Base-by-base conservation (phyloP, 192 early-diverging fungal genomes). In the Rhizoclosmatium globosum region DNA sequence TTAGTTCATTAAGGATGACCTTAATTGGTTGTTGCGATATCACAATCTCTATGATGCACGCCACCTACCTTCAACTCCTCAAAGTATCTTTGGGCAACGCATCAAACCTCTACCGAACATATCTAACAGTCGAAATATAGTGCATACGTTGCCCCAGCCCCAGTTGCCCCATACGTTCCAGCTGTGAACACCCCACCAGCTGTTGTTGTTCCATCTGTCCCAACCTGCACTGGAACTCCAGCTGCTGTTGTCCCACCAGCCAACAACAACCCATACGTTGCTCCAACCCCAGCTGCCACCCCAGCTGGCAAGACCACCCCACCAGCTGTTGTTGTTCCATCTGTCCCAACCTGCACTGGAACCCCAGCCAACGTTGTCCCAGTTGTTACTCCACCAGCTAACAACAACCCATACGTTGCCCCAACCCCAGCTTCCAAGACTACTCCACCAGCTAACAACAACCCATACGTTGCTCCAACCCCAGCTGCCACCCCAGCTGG, bases 231-330 rank as follows among this genome's bases (percentile, higher is more conserved):
- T 31, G n/a, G 19, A 3, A 47, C 68, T 17, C 68, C 68, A 21
- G n/a, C 68, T 19, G 68, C 68, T 3, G 47, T n/a, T 13, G 21
- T n/a, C 56, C 68, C 38, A 47, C 19, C 2, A 19, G 17, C 2
- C 47, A 15, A 17, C 9, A 41, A 41, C 68, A 41, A n/a, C 44
- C 68, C 38, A 11, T 57, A 57, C 56, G 13, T n/a, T 57, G 56
- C 43, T 3, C 68, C 68, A 47, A 69, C 68, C 47, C 46, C 68
- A n/a, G n/a, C n/a, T n/a, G n/a, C n/a, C n/a, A n/a, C n/a, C n/a
- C n/a, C n/a, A 41, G 38, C 46, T 17, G 17, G 19, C 0, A 39
- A 15, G n/a, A 13, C 64, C 3, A 39, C 39, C 1, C n/a, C 15
- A 31, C 17, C 64, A 23, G 39, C 61, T 17, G 7, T 64, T 41